Conservation (phyloP, 306 rosid genomes). For the Fragaria iinumae region DNA sequence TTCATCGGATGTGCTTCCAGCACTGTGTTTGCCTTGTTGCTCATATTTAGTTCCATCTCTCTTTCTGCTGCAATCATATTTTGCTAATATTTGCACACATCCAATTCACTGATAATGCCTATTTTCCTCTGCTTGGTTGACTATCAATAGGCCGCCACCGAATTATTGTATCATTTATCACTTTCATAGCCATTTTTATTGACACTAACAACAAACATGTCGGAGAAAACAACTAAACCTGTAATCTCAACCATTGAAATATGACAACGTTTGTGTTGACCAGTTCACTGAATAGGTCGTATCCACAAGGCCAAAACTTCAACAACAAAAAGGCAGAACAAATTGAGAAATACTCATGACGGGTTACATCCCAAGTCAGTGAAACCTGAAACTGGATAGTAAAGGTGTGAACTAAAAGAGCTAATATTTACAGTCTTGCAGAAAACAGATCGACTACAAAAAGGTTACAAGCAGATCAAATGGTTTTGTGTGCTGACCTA, state of each 20-base stretch:
- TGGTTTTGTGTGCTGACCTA: slow-evolving; percentile 8
- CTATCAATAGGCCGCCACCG: neutral
- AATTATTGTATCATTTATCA: too few relatives aligned
- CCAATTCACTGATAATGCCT: neutral
- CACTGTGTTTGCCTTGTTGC: neutral
- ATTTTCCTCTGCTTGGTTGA: neutral
- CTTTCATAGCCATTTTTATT: neutral
- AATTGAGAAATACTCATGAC: neutral
- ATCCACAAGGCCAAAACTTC: neutral
- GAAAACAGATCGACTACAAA: neutral
- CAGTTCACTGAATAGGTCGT: neutral
- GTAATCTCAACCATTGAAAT: neutral
- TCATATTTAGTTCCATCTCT: neutral
- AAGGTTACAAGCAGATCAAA: slow-evolving; percentile 10
- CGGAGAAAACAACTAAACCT: too few relatives aligned
- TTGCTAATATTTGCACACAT: too few relatives aligned
- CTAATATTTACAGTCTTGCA: slow-evolving; percentile 6
- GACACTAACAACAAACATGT: neutral
- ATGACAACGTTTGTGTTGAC: neutral
- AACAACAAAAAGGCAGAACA: neutral
- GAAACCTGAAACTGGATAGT: neutral
- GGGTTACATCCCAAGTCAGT: slow-evolving; percentile 3
- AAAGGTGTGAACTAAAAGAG: neutral
- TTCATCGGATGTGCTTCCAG: neutral
- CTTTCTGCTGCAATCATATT: neutral